A percentile compares a stretch with the other conserved stretches of the same genome.
Evolutionary conservation across 257 asterid species (phyloP).

Genomic region (Anisodus tanguticus): DNA sequence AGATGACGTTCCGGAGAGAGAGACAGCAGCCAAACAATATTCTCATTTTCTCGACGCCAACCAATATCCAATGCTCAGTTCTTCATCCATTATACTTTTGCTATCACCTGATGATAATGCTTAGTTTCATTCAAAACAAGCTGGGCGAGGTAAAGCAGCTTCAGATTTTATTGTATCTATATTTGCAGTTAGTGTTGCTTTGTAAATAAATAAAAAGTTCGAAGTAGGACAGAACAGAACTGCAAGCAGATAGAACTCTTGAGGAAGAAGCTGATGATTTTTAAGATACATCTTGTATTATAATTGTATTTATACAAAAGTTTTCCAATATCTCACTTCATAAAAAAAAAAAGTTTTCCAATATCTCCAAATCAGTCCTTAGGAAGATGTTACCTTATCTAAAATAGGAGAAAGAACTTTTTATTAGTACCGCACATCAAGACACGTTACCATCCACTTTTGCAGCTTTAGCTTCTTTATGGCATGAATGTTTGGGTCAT

Average conservation of each 20-base stretch:
- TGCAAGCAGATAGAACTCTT: neutral
- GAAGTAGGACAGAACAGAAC: neutral
- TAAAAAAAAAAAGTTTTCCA: neutral
- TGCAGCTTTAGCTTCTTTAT: too few species aligned
- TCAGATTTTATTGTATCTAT: neutral
- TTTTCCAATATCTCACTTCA: neutral
- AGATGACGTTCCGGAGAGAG: conserved; percentile 52
- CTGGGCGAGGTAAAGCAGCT: neutral
- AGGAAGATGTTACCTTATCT: neutral
- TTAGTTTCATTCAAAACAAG: neutral
- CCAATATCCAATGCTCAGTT: conserved; percentile 89
- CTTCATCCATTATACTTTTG: conserved; percentile 75
- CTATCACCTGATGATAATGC: conserved; percentile 49
- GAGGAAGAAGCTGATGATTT: conserved; percentile 25
- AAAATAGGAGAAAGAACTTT: neutral
- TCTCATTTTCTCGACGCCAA: conserved; percentile 84
- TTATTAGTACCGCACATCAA: neutral
- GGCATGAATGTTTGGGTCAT: too few species aligned
- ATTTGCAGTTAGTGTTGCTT: neutral
- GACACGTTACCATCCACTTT: too few species aligned
- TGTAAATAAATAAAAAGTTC: neutral
- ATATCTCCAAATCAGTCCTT: neutral
- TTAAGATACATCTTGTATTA: neutral
- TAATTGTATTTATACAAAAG: neutral
- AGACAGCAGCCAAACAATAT: conserved; percentile 59